Evolutionary conservation across 2,329 filamentous ascomycete genomes (phyloP).

Genomic region (Paraconiothyrium sp.): DNA sequence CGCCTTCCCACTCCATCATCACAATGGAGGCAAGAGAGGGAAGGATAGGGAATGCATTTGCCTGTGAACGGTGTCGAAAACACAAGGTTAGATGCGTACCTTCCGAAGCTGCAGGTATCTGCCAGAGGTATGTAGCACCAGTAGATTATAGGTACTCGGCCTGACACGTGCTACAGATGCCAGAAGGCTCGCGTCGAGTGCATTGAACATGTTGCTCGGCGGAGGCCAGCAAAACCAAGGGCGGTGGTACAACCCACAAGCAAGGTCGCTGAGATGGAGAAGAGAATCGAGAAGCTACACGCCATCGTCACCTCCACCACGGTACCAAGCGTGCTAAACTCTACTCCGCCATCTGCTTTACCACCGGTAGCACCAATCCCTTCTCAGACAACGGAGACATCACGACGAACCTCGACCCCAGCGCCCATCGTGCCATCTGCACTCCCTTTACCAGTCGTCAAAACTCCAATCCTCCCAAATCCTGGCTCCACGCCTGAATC

Average conservation of each 20-base stretch:
- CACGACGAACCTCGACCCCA: conserved; percentile 32
- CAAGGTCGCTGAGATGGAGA: conserved; percentile 46
- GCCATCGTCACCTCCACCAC: conserved; percentile 42
- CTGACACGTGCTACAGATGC: conserved; percentile 48
- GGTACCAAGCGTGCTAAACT: conserved; percentile 32
- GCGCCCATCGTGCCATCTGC: conserved; percentile 24
- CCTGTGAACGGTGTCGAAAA: conserved; percentile 48
- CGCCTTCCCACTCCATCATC: conserved; percentile 37
- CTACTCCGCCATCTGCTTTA: conserved; percentile 33
- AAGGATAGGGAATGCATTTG: conserved; percentile 49
- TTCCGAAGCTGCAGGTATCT: conserved; percentile 42
- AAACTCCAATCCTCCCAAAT: conserved; percentile 34
- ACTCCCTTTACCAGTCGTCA: conserved; percentile 27
- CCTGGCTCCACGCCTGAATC: conserved; percentile 37
- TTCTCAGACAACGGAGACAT: conserved; percentile 35
- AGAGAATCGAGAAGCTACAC: conserved; percentile 46
- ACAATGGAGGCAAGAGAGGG: conserved; percentile 49
- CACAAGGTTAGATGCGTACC: conserved; percentile 50
- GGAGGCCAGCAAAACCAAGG: conserved; percentile 46
- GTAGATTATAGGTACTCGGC: conserved; percentile 23
- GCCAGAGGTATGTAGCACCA: conserved; percentile 43
- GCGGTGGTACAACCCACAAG: conserved; percentile 37
- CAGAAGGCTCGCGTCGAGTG: conserved; percentile 49
- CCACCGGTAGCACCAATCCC: conserved; percentile 36
- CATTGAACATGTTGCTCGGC: conserved; percentile 49